Evolutionary conservation across 139 green algal species (phyloP), one percentile per base, ranked within the genome.

Genomic region (Spirogloea muscicola): DNA sequence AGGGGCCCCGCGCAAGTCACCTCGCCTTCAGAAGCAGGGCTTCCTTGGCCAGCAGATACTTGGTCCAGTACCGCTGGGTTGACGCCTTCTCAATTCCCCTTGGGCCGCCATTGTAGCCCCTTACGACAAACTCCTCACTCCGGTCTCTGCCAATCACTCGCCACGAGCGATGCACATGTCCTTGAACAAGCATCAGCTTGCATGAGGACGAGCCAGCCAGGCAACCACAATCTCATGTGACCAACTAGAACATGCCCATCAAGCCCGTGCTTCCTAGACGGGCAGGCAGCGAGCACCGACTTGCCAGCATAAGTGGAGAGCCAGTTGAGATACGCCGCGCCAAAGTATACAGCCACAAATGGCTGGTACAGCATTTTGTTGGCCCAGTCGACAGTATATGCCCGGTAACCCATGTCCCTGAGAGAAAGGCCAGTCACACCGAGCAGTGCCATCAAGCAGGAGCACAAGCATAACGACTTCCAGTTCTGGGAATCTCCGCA

Each of bases 251-350:
- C 13, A 16, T n/a, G 43, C 10, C 10, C 43, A n/a, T 25, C 4
- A 5, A 58, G 48, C 25, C 5, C 25, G 3, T 25, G 4, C 25
- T n/a, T 33, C 25, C 7, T 25, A 58, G n/a, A n/a, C 46, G 25
- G 46, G 27, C 6, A 58, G n/a, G 3, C 48, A 58, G n/a, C 3
- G 13, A 58, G 13, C 4, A 64, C 62, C n/a, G 38, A 76, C 70
- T 25, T 84, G 13, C 73, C 55, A 1, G 7, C n/a, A 37, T 84
- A 81, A 0, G 72, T 83, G n/a, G 73, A 84, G 27, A 81, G 72
- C 73, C 73, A 81, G n/a, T 58, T 4, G 2, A 81, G 1, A 49
- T 81, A 81, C 10, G 73, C 73, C 9, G 27, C 33, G 37, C 73
- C 73, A 34, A 66, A 81, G 40, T 84, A 81, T 10, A 81, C 62